Base-by-base conservation (phyloP, 2,329 filamentous ascomycete genomes). In the Hortaea sp. region DNA sequence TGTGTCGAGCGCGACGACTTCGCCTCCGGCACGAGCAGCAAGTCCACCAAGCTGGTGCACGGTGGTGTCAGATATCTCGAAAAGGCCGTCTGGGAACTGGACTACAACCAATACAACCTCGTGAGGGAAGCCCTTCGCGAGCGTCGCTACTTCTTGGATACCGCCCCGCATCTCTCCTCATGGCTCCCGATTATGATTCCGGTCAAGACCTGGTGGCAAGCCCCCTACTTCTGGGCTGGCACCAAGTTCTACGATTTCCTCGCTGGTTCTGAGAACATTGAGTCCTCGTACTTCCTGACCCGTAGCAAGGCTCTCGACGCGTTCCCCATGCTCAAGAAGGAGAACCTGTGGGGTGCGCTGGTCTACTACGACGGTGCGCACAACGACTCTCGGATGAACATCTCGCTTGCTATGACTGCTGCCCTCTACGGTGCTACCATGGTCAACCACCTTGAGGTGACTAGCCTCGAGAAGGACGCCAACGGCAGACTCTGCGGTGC, bases 361-460 rank as follows among this genome's bases (percentile, higher is more conserved):
- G 87, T 94, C 27, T 94, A 94, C 72, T 94, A 94, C 63, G 87
- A 94, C 69, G 88, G 88, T 57, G 86, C 85, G 29, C 88, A 94
- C 69, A 94, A 94, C 61, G 88, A 94, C 66, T 92, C 87, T 13
- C 79, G 88, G 42, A 94, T 94, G 87, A 94, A 94, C 62, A 84
- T 92, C 29, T 89, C 85, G 6, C 74, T 94, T 47, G 87, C 85
- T 13, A 86, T 90, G 79, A 94, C 88, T 12, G 86, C 87, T 46
- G 85, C 87, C n/a, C 70, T 94, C 39, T 94, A 92, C 62, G 87
- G 87, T 30, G 79, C 81, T 46, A 94, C 85, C 4, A 78, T 92
- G 35, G 78, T 88, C 49, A 94, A 90, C 66, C 85, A 94, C 66
- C 71, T 88, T 59, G 85, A 92, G 64, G 85, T 94, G 45, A 89